These are phyloP conservation scores for Botrytis sinoallii DNA, from an alignment of 2,329 filamentous ascomycete species.

Conservation along the genomic window DNA sequence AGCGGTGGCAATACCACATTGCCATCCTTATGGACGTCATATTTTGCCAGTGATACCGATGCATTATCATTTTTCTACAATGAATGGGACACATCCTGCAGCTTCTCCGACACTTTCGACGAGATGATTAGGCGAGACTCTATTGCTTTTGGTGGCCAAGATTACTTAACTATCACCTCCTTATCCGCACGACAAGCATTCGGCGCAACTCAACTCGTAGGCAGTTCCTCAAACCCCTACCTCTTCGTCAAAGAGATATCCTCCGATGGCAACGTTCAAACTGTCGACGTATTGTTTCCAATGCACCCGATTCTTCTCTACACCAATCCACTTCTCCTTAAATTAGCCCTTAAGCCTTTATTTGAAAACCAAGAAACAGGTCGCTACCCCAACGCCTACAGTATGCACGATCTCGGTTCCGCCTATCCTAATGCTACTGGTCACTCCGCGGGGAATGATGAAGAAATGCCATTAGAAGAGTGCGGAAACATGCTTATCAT, in stretches of 20 bases:
- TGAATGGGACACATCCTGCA: slow-evolving; percentile 62
- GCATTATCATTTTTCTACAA: slow-evolving; percentile 71
- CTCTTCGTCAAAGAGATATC: slow-evolving; percentile 75
- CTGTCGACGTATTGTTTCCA: slow-evolving; percentile 85
- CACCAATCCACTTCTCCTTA: slow-evolving; percentile 63
- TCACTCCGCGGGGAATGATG: slow-evolving; percentile 66
- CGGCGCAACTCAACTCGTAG: slow-evolving; percentile 46
- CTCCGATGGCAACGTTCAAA: slow-evolving; percentile 82
- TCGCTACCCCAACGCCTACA: slow-evolving; percentile 64
- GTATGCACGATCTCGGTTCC: slow-evolving; percentile 72
- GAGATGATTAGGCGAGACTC: slow-evolving; percentile 65
- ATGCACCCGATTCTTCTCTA: slow-evolving; percentile 81
- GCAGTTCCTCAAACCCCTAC: slow-evolving; percentile 45
- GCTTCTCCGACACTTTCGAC: slow-evolving; percentile 63
- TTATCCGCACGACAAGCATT: slow-evolving; percentile 48
- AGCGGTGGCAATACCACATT: slow-evolving; percentile 62
- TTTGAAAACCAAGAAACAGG: slow-evolving; percentile 66
- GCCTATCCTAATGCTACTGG: slow-evolving; percentile 70
- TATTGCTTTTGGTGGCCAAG: slow-evolving; percentile 63
- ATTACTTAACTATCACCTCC: slow-evolving; percentile 43
- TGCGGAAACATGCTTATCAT: slow-evolving; percentile 82
- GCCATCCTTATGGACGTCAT: slow-evolving; percentile 73
- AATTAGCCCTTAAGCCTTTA: slow-evolving; percentile 59
- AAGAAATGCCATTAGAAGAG: slow-evolving; percentile 75
- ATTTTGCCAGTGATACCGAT: slow-evolving; percentile 60